Percentiles rank a stretch among this genome's conserved stretches.
phyloP scores from a whole-genome alignment of 768 basidiomycete genomes.

The Rhizopogon sp. region DNA sequence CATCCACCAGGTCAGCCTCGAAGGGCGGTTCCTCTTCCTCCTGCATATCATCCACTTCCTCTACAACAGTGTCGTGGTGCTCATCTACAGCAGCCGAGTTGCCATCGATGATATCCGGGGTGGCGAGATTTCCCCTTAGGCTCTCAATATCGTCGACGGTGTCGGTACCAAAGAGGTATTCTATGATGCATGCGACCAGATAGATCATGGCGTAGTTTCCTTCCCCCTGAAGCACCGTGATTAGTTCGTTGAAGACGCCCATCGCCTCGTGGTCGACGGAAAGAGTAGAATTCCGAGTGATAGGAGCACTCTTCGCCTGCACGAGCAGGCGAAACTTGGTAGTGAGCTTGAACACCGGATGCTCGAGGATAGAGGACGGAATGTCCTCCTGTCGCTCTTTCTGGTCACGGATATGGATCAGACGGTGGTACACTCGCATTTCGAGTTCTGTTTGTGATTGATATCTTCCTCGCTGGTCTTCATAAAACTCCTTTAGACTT shows the following conservation, averaged over 20 bases:
- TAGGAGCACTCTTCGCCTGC: slow-evolving; percentile 73
- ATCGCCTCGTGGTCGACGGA: slow-evolving; percentile 63
- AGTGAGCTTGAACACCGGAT: slow-evolving; percentile 79
- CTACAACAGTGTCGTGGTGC: slow-evolving; percentile 9
- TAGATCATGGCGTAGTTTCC: slow-evolving; percentile 72
- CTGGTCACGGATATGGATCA: slow-evolving; percentile 87
- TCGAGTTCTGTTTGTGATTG: slow-evolving; percentile 85
- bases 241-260: slow-evolving; percentile 60
- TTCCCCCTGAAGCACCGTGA: slow-evolving; percentile 55
- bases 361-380: slow-evolving; percentile 56
- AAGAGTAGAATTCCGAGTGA: slow-evolving; percentile 59
- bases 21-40: slow-evolving; percentile 14
- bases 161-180: slow-evolving; percentile 79
- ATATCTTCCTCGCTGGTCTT: slow-evolving; percentile 67
- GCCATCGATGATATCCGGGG: slow-evolving; percentile 71
- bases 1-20: slow-evolving; percentile 12
- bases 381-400: slow-evolving; percentile 71
- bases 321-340: slow-evolving; percentile 78
- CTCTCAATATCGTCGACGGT: slow-evolving; percentile 72
- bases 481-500: slow-evolving; percentile 90
- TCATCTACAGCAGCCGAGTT: slow-evolving; percentile 26
- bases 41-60: slow-evolving; percentile 20
- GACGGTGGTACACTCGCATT: slow-evolving; percentile 92
- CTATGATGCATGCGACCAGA: slow-evolving; percentile 84
- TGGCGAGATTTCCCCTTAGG: slow-evolving; percentile 51